These are phyloP conservation scores for Colletotrichum caudatum DNA, from an alignment of 2,329 filamentous ascomycete genomes.

Conservation along the genomic window DNA sequence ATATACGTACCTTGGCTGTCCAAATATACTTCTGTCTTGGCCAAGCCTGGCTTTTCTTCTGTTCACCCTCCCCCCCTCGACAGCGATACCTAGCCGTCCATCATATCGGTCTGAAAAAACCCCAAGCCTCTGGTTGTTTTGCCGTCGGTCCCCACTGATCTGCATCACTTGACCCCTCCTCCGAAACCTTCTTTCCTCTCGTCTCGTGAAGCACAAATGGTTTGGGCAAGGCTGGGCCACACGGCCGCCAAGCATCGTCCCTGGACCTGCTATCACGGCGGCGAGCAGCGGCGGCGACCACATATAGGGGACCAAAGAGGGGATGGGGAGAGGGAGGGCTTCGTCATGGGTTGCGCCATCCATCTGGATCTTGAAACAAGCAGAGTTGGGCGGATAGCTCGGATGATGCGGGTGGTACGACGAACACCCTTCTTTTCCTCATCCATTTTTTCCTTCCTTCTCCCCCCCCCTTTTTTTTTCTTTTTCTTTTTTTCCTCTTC, in stretches of 20 bases:
- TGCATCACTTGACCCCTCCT: not conserved
- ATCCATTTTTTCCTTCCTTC: not conserved
- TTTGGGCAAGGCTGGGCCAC: constrained; percentile 27
- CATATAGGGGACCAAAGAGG: constrained; percentile 4
- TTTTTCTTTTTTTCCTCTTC: not conserved
- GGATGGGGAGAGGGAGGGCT: not conserved
- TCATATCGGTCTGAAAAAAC: not conserved
- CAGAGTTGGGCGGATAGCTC: constrained; percentile 36
- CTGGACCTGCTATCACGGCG: not conserved
- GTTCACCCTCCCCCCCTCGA: not conserved
- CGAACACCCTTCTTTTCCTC: constrained; percentile 23
- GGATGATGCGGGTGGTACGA: constrained; percentile 29
- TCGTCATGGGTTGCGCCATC: constrained; percentile 38
- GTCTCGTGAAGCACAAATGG: constrained; percentile 36
- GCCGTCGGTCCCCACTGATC: not conserved
- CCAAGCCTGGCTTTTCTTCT: not conserved
- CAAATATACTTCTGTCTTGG: constrained; percentile 4
- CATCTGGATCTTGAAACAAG: constrained; percentile 37
- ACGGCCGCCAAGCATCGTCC: constrained; percentile 32
- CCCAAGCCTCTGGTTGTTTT: constrained; percentile 4
- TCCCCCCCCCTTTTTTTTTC: not conserved
- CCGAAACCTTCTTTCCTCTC: constrained; percentile 36
- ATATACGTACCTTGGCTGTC: not conserved
- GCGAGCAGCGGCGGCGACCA: not conserved
- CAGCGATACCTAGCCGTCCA: not conserved